These are phyloP conservation scores for Diaporthe vaccinii DNA, from an alignment of 2,329 filamentous ascomycete genomes.

Conservation along the genomic window DNA sequence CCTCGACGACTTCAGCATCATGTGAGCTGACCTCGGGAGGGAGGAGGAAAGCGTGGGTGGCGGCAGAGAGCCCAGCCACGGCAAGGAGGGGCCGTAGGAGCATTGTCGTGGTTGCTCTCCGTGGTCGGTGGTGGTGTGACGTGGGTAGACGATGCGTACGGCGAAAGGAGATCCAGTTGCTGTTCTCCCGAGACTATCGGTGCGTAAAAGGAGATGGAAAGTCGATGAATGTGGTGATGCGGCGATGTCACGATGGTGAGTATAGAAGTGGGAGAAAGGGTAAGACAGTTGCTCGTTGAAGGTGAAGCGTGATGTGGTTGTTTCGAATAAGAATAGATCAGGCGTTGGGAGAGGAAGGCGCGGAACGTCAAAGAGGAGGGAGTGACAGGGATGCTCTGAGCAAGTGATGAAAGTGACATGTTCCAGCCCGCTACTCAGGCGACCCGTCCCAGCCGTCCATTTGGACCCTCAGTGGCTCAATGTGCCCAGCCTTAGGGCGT, in stretches of 20 bases:
- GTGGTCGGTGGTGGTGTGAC: background rate
- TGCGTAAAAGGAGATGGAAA: background rate
- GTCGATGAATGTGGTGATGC: background rate
- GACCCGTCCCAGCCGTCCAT: slow-evolving; percentile 1
- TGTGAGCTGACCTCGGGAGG: slow-evolving; percentile 62
- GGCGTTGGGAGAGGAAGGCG: slow-evolving; percentile 3
- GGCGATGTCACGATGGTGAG: background rate
- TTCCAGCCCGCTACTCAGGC: slow-evolving; percentile 23
- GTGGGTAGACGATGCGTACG: background rate
- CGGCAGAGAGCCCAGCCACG: slow-evolving; percentile 54
- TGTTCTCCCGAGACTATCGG: background rate
- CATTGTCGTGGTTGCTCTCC: slow-evolving; percentile 44
- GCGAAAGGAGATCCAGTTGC: background rate
- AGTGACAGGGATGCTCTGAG: slow-evolving; percentile 25
- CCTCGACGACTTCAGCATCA: slow-evolving; percentile 58
- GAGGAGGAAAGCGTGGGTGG: slow-evolving; percentile 64
- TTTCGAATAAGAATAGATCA: slow-evolving; percentile 31
- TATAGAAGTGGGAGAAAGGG: background rate
- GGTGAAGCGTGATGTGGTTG: slow-evolving; percentile 8
- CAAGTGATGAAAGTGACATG: slow-evolving; percentile 25
- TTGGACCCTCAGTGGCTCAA: background rate
- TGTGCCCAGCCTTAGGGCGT: slow-evolving; percentile 1
- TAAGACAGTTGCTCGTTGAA: background rate
- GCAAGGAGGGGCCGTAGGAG: slow-evolving; percentile 60
- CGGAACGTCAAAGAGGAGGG: slow-evolving; percentile 16